Evolutionary conservation across 345 rosid genomes (phyloP).

Genomic region (Rhizophora mangle): DNA sequence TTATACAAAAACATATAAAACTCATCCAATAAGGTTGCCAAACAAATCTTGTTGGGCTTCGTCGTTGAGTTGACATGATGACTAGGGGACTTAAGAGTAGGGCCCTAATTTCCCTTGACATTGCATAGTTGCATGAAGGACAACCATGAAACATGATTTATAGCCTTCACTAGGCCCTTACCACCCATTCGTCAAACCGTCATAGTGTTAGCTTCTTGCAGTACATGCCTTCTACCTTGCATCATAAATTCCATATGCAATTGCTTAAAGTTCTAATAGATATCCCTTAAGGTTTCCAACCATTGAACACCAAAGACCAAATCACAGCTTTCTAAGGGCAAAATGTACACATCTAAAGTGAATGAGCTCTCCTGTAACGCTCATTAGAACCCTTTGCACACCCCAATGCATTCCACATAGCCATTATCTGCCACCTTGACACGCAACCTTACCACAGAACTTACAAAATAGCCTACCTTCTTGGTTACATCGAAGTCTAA

Average conservation of each 20-base stretch:
- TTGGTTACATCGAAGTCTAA: not conserved
- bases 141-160: too few species aligned
- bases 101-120: too few species aligned
- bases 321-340: not conserved
- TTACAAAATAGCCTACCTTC: not conserved
- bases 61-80: too few species aligned
- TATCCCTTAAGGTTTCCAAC: not conserved
- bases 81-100: too few species aligned
- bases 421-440: not conserved
- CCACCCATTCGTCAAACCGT: too few species aligned
- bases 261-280: not conserved
- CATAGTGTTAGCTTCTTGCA: fast-evolving
- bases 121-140: too few species aligned
- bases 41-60: too few species aligned
- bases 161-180: too few species aligned
- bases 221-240: not conserved
- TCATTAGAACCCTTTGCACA: not conserved
- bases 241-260: not conserved
- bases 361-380: not conserved
- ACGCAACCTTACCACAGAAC: not conserved
- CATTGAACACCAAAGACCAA: not conserved
- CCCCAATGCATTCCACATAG: not conserved
- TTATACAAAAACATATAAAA: too few species aligned
- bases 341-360: not conserved
- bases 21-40: too few species aligned